Conservation (phyloP, 139 green algal genomes). For the Diplosphaera chodatii region DNA sequence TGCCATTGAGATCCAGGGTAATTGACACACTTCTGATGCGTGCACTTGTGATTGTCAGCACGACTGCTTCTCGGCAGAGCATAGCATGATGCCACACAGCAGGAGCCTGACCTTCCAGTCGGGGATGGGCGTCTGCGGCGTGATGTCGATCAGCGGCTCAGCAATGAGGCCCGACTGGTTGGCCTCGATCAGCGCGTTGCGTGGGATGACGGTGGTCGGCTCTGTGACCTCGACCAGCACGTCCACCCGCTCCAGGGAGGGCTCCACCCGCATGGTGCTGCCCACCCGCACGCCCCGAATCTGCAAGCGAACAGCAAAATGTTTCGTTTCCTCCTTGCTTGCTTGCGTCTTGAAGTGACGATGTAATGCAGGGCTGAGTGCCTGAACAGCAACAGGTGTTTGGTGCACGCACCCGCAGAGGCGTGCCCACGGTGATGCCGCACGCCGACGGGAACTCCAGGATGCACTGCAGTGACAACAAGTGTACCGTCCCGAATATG, state of each 20-base stretch:
- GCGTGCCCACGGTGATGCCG: constrained; percentile 92
- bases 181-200: constrained; percentile 88
- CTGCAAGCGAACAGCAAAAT: too few species aligned
- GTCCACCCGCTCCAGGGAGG: constrained; percentile 84
- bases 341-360: too few species aligned
- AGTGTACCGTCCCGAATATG: too few species aligned
- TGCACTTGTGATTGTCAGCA: too few species aligned
- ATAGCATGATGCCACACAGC: too few species aligned
- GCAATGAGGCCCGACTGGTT: constrained; percentile 97
- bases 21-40: not conserved
- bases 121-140: constrained; percentile 74
- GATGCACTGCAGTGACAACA: constrained; percentile 36
- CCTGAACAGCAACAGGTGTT: too few species aligned
- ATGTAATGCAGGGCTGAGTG: too few species aligned
- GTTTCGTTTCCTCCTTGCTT: too few species aligned
- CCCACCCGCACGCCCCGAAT: constrained; percentile 73
- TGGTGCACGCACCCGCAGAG: constrained; percentile 44
- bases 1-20: too few species aligned
- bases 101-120: constrained; percentile 54
- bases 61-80: too few species aligned
- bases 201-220: constrained; percentile 81
- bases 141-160: constrained; percentile 96
- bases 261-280: constrained; percentile 78
- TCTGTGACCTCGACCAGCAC: constrained; percentile 84
- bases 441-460: constrained; percentile 90